Evolutionary conservation across 148 eudicot genomes (phyloP).

Genomic region (Rheum nobile): DNA sequence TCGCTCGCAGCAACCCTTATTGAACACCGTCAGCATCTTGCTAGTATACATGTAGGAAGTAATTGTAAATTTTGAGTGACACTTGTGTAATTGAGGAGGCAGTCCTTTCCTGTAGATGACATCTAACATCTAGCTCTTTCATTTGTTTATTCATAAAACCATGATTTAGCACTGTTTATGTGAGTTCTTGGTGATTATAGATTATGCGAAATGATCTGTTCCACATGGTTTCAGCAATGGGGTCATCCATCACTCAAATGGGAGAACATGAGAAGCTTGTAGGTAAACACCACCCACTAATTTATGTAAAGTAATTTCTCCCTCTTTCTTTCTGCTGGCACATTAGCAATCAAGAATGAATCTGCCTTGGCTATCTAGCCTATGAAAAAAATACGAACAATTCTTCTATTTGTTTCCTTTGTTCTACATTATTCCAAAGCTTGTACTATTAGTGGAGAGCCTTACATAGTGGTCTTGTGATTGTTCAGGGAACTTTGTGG

Average conservation of each 20-base stretch:
- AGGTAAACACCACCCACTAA: not conserved
- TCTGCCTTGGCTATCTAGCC: not conserved
- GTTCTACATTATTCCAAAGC: no score
- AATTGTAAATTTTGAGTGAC: no score
- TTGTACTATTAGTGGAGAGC: no score
- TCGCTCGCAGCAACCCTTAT: slow-evolving; percentile 82
- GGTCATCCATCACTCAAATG: slow-evolving; percentile 33
- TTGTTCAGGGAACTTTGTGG: not conserved
- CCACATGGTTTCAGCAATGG: slow-evolving; percentile 17
- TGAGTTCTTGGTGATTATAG: no score
- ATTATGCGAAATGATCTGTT: no score
- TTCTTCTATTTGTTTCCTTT: no score
- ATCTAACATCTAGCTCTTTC: not conserved
- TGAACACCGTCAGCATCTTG: slow-evolving; percentile 91
- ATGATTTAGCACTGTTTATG: no score
- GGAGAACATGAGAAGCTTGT: slow-evolving; percentile 9
- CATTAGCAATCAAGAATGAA: not conserved
- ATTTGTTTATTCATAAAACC: slow-evolving; percentile 1
- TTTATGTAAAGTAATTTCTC: not conserved
- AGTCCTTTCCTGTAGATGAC: not conserved
- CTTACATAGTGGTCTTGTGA: not conserved
- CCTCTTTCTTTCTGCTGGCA: not conserved
- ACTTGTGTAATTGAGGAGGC: no score
- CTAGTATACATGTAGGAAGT: slow-evolving; percentile 77
- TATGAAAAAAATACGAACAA: not conserved